Evolutionary conservation across 345 rosid genomes (phyloP), one percentile per base, ranked within the genome.

Genomic region (Eucalyptus globulus): DNA sequence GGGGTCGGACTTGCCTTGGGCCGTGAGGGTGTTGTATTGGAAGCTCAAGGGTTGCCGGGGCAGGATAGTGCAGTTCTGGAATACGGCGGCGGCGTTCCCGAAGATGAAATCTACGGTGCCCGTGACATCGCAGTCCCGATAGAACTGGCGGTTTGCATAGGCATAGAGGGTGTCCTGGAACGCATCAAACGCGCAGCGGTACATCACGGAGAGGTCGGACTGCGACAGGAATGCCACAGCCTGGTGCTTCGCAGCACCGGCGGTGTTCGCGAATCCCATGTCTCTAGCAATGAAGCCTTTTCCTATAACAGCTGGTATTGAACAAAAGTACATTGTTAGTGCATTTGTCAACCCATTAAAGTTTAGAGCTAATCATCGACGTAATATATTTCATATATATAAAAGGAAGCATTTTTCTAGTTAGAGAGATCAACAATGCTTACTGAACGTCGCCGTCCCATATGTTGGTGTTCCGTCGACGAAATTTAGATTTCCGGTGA

Each of bases 221-320:
- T 97, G 95, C 6, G 95, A 95, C 1, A 98, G 97, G 49, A 97
- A 96, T 11, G 99, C 99, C 49, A 97, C 99, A 0, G 99, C 99
- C 49, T 97, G 99, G 87, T 97, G 97, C 91, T 96, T 96, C 13
- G 90, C 65, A 6, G 99, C 93, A 11, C 99, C 97, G 2, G 97
- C 99, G 31, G 95, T 94, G 92, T 97, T 97, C 90, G 91, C 96
- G 89, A 96, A 94, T 89, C 96, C 91, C 49, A 97, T 91, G 93
- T 95, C 99, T 87, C 96, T 97, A 13, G 97, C 99, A 86, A 97
- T 96, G 67, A 96, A 97, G 29, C 98, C 99, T 45, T 97, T 94
- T 17, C 97, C 99, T 22, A 92, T 92, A 2, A 94, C 97, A 10
- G 97, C 97, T 96, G 92, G 81, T 49, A 15, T n/a, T 14, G 65